Evolutionary conservation across 768 basidiomycete genomes (phyloP).

Genomic region (Pleurotus pulmonarius): DNA sequence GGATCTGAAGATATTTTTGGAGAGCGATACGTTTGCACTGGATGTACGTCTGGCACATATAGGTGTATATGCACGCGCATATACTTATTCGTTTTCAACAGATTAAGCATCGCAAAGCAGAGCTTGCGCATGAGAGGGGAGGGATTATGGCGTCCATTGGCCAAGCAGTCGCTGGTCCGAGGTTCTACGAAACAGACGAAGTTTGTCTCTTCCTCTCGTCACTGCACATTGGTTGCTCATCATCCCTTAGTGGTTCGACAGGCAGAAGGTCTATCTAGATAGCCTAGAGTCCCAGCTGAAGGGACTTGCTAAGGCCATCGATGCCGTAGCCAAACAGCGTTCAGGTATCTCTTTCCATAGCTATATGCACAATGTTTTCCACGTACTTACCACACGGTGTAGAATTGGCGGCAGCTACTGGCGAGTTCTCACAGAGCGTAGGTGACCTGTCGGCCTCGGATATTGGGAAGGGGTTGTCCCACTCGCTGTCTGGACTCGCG

Average conservation of each 20-base stretch:
- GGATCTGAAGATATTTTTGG: constrained; percentile 87
- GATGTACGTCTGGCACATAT: constrained; percentile 56
- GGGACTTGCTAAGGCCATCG: constrained; percentile 82
- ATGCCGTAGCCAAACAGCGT: constrained; percentile 80
- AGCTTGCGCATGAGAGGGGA: constrained; percentile 71
- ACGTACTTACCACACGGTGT: not conserved
- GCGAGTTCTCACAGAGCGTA: constrained; percentile 79
- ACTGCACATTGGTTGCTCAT: not conserved
- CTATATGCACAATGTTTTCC: not conserved
- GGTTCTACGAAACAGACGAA: constrained; percentile 88
- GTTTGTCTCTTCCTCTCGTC: constrained; percentile 29
- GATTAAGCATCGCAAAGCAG: constrained; percentile 87
- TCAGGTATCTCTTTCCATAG: constrained; percentile 39
- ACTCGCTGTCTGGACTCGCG: constrained; percentile 65
- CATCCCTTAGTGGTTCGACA: constrained; percentile 79
- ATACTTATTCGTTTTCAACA: constrained; percentile 22
- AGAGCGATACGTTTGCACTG: constrained; percentile 86
- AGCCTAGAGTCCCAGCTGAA: constrained; percentile 87
- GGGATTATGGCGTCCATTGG: constrained; percentile 85
- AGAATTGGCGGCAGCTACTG: constrained; percentile 68
- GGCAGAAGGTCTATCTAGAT: constrained; percentile 81
- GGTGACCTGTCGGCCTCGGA: constrained; percentile 72
- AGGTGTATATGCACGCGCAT: too few relatives aligned
- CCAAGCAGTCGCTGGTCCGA: constrained; percentile 70
- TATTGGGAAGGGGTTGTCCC: constrained; percentile 67